A percentile compares a stretch with the other conserved stretches of the same genome.
Evolutionary conservation across 2,329 filamentous ascomycete species (phyloP).

Genomic region (Neoascochyta sp.): DNA sequence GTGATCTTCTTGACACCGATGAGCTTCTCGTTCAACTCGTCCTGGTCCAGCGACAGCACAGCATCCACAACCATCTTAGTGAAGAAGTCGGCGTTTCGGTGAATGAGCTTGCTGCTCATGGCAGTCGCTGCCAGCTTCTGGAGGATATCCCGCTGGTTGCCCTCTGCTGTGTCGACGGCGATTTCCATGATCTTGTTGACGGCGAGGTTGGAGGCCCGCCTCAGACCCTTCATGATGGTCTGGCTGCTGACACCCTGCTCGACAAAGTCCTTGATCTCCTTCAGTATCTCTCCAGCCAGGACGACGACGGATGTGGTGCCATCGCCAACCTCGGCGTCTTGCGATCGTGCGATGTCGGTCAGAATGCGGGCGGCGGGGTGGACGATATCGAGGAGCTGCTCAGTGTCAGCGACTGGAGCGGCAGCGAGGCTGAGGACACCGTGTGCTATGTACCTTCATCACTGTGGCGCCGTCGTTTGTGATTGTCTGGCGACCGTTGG

Average conservation of each 20-base stretch:
- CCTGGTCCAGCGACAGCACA: conserved; percentile 90
- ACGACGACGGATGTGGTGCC: conserved; percentile 98
- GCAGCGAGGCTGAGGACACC: too few relatives aligned
- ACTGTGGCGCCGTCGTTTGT: conserved; percentile 99
- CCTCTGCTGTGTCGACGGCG: conserved; percentile 77
- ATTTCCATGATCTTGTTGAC: conserved; percentile 99
- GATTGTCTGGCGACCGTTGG: conserved; percentile 93
- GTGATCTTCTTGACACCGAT: conserved; percentile 99
- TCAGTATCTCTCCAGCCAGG: conserved; percentile 93
- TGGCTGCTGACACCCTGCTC: conserved; percentile 97
- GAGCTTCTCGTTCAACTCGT: conserved; percentile 94
- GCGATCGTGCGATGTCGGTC: conserved; percentile 95
- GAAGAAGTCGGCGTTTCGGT: conserved; percentile 94
- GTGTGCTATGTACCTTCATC: conserved; percentile 73
- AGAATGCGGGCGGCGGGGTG: conserved; percentile 96
- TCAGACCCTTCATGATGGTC: conserved; percentile 93
- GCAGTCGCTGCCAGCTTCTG: conserved; percentile 87
- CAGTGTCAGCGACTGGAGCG: conserved; percentile 4
- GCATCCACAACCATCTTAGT: conserved; percentile 98
- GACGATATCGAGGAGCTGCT: conserved; percentile 92
- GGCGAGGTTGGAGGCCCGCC: conserved; percentile 82
- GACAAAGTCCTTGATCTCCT: conserved; percentile 93
- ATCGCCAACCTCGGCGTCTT: conserved; percentile 98
- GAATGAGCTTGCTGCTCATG: conserved; percentile 99
- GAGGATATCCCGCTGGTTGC: conserved; percentile 81